Percentiles rank a stretch among this genome's conserved stretches.
These are phyloP conservation scores for Candida golubevii DNA, from an alignment of 805 yeast species.

Conservation along the genomic window DNA sequence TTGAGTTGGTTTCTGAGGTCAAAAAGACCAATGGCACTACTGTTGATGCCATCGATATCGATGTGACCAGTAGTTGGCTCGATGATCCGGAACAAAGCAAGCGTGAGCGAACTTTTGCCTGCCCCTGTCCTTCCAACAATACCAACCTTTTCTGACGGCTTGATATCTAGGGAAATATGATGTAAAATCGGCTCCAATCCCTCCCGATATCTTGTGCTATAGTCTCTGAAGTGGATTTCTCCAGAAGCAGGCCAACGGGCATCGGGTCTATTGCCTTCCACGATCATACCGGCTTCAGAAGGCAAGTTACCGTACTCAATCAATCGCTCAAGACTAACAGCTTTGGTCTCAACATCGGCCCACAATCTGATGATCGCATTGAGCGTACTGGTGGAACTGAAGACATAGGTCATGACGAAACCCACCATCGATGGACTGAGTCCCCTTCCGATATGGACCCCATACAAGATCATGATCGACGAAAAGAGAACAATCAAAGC, in stretches of 20 bases:
- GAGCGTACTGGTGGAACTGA: slow-evolving; percentile 28
- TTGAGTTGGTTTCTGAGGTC: slow-evolving; percentile 26
- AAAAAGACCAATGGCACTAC: slow-evolving; percentile 22
- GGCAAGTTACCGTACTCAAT: slow-evolving; percentile 33
- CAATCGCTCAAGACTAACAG: slow-evolving; percentile 35
- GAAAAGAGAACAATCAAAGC: slow-evolving; percentile 29
- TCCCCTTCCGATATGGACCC: slow-evolving; percentile 21
- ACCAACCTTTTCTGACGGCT: slow-evolving; percentile 25
- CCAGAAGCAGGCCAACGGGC: slow-evolving; percentile 23
- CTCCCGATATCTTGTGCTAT: slow-evolving; percentile 23
- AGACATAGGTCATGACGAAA: slow-evolving; percentile 34
- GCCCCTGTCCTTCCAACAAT: slow-evolving; percentile 32
- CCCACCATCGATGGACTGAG: slow-evolving; percentile 35
- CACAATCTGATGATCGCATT: slow-evolving; percentile 30
- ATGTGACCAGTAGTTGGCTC: slow-evolving; percentile 25
- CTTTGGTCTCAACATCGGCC: slow-evolving; percentile 33
- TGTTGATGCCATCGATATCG: slow-evolving; percentile 22
- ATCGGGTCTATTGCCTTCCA: slow-evolving; percentile 30
- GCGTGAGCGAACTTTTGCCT: slow-evolving; percentile 26
- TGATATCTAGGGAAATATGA: slow-evolving; percentile 21
- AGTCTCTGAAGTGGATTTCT: slow-evolving; percentile 20
- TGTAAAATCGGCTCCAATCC: slow-evolving; percentile 25
- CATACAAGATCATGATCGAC: slow-evolving; percentile 24
- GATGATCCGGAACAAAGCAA: slow-evolving; percentile 27
- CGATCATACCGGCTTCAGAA: slow-evolving; percentile 15